Conservation (phyloP, 371 early-diverging fungal species). For the Haplosporangium sp. region DNA sequence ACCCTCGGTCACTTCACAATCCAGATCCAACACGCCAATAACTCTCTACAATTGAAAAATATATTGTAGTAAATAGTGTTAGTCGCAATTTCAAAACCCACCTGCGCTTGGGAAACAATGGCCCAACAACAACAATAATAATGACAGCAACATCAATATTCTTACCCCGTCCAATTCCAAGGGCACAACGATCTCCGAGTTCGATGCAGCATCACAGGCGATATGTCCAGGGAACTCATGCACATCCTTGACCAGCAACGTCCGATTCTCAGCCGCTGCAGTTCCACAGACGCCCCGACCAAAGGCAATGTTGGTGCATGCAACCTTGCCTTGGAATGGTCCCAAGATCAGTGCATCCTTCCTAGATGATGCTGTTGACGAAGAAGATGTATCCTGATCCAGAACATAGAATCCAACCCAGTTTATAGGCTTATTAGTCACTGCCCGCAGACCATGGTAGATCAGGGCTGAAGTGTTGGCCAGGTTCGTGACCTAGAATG, state of each 20-base stretch:
- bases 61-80: background rate
- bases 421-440: slow-evolving; percentile 84
- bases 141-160: background rate
- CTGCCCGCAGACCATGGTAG: slow-evolving; percentile 78
- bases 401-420: slow-evolving; percentile 92
- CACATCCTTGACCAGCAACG: slow-evolving; percentile 81
- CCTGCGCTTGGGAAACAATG: background rate
- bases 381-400: slow-evolving; percentile 55
- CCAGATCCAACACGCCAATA: slow-evolving; percentile 89
- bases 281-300: slow-evolving; percentile 93
- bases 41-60: slow-evolving; percentile 57
- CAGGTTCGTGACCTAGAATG: slow-evolving; percentile 73
- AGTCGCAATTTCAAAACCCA: background rate
- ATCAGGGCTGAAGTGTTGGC: slow-evolving; percentile 86
- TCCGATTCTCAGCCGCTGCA: slow-evolving; percentile 65
- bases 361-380: background rate
- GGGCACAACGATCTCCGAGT: slow-evolving; percentile 93
- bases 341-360: slow-evolving; percentile 74
- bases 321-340: slow-evolving; percentile 93
- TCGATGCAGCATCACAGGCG: slow-evolving; percentile 90
- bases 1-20: slow-evolving; percentile 78
- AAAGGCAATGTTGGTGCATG: slow-evolving; percentile 86
- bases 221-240: slow-evolving; percentile 92
- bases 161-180: slow-evolving; percentile 67
- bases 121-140: no score